phyloP scores from a whole-genome alignment of 2,329 filamentous ascomycete genomes.

The Penicillium palitans region DNA sequence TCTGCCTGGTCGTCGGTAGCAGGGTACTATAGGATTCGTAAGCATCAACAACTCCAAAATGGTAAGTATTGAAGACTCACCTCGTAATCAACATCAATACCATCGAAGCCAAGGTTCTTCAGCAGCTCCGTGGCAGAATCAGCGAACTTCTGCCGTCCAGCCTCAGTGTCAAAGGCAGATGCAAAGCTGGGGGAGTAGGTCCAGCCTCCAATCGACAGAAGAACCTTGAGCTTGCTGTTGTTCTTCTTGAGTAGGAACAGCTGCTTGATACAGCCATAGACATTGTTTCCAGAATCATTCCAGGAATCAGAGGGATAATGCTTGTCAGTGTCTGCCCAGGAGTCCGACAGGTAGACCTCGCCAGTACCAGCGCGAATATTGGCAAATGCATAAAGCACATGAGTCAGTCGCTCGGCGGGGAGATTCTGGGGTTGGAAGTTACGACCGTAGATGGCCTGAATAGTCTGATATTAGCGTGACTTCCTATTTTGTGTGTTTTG shows the following conservation, averaged over 20 bases:
- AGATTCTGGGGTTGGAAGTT: constrained; percentile 85
- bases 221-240: constrained; percentile 73
- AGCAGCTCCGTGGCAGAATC: constrained; percentile 69
- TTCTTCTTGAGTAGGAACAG: constrained; percentile 72
- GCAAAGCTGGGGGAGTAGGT: constrained; percentile 74
- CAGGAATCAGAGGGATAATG: constrained; percentile 66
- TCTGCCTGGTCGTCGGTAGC: constrained; percentile 34
- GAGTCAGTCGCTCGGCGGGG: constrained; percentile 76
- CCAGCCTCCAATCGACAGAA: constrained; percentile 84
- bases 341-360: constrained; percentile 73
- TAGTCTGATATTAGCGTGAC: background rate
- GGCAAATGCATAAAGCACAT: constrained; percentile 88
- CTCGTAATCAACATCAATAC: constrained; percentile 47
- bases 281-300: constrained; percentile 69
- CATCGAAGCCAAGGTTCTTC: constrained; percentile 70
- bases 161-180: constrained; percentile 60
- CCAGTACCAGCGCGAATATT: constrained; percentile 74
- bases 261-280: constrained; percentile 77
- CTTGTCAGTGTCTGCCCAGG: constrained; percentile 68
- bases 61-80: constrained; percentile 14
- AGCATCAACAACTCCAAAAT: background rate
- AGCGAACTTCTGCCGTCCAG: constrained; percentile 65
- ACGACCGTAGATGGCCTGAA: constrained; percentile 77
- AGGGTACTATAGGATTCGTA: constrained; percentile 31
- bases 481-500: background rate